phyloP scores from a whole-genome alignment of 192 early-diverging fungal genomes.

The Lobulomyces angularis region DNA sequence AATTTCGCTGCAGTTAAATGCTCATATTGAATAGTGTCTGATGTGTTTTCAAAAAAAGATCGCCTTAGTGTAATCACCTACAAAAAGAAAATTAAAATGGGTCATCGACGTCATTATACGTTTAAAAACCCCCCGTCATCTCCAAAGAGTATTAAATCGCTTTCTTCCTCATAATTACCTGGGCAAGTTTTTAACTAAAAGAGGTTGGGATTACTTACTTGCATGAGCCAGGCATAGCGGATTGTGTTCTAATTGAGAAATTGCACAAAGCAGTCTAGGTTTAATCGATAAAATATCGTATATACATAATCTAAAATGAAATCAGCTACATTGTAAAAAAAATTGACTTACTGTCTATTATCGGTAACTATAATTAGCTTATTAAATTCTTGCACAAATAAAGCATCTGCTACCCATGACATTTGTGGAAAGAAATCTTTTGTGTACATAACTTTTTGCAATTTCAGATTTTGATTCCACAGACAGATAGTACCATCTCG shows the following conservation, averaged over 20 bases:
- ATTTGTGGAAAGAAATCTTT: conserved; percentile 27
- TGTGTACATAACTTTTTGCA: conserved; percentile 33
- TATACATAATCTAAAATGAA: conserved; percentile 28
- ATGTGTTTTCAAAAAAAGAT: conserved; percentile 28
- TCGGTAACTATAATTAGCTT: conserved; percentile 42
- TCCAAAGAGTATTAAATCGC: conserved; percentile 41
- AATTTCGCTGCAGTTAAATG: conserved; percentile 34
- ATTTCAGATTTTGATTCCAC: conserved; percentile 39
- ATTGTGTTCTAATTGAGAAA: conserved; percentile 43
- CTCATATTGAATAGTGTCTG: conserved; percentile 24
- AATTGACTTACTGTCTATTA: conserved; percentile 32
- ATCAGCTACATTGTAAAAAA: not conserved
- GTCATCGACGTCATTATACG: too few species aligned
- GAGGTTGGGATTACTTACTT: conserved; percentile 12
- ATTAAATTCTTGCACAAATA: conserved; percentile 40
- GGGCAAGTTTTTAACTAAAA: not conserved
- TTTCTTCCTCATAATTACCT: conserved; percentile 40
- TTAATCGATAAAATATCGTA: conserved; percentile 53
- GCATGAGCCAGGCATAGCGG: conserved; percentile 43
- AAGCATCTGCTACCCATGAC: conserved; percentile 40
- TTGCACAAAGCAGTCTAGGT: conserved; percentile 30
- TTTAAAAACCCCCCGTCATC: conserved; percentile 54
- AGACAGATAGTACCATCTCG: conserved; percentile 44
- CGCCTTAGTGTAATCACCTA: conserved; percentile 30
- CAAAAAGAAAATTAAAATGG: conserved; percentile 4